Evolutionary conservation across 805 yeast species (phyloP).

Genomic region (Cyberlindnera maritima): DNA sequence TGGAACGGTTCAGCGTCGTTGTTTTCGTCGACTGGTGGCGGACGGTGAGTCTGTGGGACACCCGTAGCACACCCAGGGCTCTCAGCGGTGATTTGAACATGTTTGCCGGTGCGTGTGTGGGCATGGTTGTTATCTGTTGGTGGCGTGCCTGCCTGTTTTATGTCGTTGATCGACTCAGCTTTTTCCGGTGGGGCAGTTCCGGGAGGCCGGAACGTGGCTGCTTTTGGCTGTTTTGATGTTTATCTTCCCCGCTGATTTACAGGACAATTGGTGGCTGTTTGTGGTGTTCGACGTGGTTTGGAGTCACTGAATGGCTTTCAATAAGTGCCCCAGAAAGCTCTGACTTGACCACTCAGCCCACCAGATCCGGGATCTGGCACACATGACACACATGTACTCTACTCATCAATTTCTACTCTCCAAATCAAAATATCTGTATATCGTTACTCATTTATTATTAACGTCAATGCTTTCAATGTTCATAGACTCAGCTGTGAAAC

Average conservation of each 20-base stretch:
- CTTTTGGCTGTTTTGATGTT: no score
- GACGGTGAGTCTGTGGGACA: background rate
- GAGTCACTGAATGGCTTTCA: no score
- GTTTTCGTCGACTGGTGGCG: constrained; percentile 16
- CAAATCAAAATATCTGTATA: background rate
- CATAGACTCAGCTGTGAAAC: constrained; percentile 19
- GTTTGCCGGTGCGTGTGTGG: background rate
- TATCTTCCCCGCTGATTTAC: background rate
- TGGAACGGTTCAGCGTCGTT: constrained; percentile 1
- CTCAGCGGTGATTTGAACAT: background rate
- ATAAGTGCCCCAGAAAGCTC: no score
- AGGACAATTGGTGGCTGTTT: background rate
- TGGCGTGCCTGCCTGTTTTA: background rate
- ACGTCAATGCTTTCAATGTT: background rate
- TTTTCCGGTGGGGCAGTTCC: constrained; percentile 1
- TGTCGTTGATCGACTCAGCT: background rate
- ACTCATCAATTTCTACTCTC: no score
- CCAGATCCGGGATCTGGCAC: no score
- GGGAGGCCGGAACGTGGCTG: background rate
- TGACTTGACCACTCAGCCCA: no score
- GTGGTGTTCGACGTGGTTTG: no score
- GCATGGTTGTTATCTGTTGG: background rate
- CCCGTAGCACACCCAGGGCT: background rate
- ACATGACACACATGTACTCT: no score
- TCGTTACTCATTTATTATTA: constrained; percentile 1